A percentile compares a stretch with the other conserved stretches of the same genome.
These are phyloP conservation scores for Clavulina sp. DNA, from an alignment of 768 basidiomycete species.

Conservation along the genomic window DNA sequence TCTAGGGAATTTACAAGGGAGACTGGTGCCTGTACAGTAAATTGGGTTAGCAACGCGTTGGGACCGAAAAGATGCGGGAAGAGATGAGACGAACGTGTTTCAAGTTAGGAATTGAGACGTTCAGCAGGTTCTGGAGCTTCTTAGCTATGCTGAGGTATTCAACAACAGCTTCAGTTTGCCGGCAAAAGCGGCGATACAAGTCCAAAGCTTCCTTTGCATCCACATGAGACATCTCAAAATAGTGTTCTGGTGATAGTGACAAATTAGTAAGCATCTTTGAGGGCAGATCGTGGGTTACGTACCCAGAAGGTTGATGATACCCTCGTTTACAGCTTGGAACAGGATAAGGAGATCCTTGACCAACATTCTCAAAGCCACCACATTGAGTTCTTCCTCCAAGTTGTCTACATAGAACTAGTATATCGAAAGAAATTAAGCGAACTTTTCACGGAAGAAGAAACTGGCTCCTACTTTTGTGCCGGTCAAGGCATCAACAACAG, in stretches of 20 bases:
- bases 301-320: conserved; percentile 42
- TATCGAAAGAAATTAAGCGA: background rate
- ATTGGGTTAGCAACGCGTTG: conserved; percentile 2
- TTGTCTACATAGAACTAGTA: conserved; percentile 83
- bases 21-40: conserved; percentile 56
- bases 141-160: conserved; percentile 84
- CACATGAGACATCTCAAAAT: conserved; percentile 94
- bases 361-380: conserved; percentile 77
- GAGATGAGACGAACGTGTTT: conserved; percentile 38
- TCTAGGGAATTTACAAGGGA: conserved; percentile 85
- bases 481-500: conserved; percentile 75
- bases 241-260: conserved; percentile 51
- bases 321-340: conserved; percentile 94
- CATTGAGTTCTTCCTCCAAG: conserved; percentile 78
- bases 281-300: conserved; percentile 8
- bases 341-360: conserved; percentile 91
- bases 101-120: conserved; percentile 84
- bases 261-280: background rate
- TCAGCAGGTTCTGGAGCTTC: conserved; percentile 83
- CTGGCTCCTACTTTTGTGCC: conserved; percentile 45
- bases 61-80: background rate
- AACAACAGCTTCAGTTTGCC: conserved; percentile 74
- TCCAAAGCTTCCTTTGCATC: conserved; percentile 72
- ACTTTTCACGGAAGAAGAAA: background rate
- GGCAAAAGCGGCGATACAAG: conserved; percentile 89